Conservation (phyloP, 208 protist genomes). For the Histomonas meleagridis region DNA sequence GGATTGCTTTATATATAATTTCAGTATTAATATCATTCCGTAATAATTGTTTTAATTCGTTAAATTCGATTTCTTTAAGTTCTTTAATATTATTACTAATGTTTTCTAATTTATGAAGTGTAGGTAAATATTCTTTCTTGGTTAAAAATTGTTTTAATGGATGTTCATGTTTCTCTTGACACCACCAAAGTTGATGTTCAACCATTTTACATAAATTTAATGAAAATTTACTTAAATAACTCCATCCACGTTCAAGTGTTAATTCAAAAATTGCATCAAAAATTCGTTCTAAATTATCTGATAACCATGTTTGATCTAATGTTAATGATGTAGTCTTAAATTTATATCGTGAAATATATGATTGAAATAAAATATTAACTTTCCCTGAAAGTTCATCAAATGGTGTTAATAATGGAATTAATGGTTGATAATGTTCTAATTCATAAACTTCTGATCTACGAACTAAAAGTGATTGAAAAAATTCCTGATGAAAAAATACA, state of each 20-base stretch:
- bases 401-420: neutral
- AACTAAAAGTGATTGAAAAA: neutral
- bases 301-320: slow-evolving; percentile 71
- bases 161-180: neutral
- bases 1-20: neutral
- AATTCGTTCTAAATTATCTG: slow-evolving; percentile 68
- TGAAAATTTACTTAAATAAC: neutral
- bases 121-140: neutral
- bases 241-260: slow-evolving; percentile 76
- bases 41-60: neutral
- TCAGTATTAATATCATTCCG: neutral
- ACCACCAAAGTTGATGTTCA: neutral
- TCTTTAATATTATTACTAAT: neutral
- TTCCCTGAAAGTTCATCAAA: neutral
- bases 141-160: neutral
- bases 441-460: neutral
- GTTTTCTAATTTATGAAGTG: neutral
- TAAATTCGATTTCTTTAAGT: neutral
- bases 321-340: neutral
- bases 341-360: neutral
- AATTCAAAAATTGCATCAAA: slow-evolving; percentile 81
- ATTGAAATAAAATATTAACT: neutral
- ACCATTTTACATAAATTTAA: slow-evolving; percentile 25
- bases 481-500: neutral
- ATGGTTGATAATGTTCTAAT: neutral